These are phyloP conservation scores for Sanghuangporus weigelae DNA, from an alignment of 1,284 basidiomycete species.

Conservation along the genomic window DNA sequence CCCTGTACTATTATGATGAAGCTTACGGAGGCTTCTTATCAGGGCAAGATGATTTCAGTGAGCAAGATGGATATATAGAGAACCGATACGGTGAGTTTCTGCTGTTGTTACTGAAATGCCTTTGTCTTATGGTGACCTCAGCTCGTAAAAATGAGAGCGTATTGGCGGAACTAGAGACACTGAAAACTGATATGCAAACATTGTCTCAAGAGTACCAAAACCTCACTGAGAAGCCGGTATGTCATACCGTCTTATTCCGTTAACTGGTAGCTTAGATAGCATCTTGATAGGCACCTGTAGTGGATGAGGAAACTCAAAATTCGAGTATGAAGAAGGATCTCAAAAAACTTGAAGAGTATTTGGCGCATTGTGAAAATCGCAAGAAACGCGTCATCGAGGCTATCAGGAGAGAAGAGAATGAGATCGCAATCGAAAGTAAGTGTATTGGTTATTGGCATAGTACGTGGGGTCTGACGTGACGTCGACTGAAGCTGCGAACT, in stretches of 20 bases:
- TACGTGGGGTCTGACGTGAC: conserved; percentile 11
- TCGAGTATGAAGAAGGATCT: conserved; percentile 54
- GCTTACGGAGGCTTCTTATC: conserved; percentile 72
- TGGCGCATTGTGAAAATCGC: conserved; percentile 56
- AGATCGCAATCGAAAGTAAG: conserved; percentile 39
- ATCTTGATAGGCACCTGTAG: conserved; percentile 54
- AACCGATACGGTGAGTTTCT: conserved; percentile 62
- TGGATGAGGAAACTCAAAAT: conserved; percentile 53
- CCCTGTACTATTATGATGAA: conserved; percentile 68
- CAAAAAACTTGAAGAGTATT: conserved; percentile 65
- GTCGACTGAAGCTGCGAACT: conserved; percentile 40
- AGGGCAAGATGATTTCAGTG: conserved; percentile 65
- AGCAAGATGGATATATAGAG: conserved; percentile 64
- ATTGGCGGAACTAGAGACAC: conserved; percentile 53
- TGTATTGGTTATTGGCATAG: background rate
- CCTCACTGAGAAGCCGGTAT: conserved; percentile 55
- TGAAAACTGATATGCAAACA: conserved; percentile 40
- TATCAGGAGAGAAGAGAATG: conserved; percentile 58
- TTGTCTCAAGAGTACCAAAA: conserved; percentile 50
- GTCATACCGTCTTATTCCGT: conserved; percentile 17
- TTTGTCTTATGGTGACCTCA: conserved; percentile 25
- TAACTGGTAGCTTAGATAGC: conserved; percentile 14
- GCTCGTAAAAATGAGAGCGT: conserved; percentile 64
- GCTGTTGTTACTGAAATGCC: background rate
- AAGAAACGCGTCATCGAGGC: conserved; percentile 58